Percentiles rank a stretch among this genome's conserved stretches.
These are phyloP conservation scores for Metschnikowia drakensbergensis DNA, from an alignment of 805 yeast genomes.

Conservation along the genomic window DNA sequence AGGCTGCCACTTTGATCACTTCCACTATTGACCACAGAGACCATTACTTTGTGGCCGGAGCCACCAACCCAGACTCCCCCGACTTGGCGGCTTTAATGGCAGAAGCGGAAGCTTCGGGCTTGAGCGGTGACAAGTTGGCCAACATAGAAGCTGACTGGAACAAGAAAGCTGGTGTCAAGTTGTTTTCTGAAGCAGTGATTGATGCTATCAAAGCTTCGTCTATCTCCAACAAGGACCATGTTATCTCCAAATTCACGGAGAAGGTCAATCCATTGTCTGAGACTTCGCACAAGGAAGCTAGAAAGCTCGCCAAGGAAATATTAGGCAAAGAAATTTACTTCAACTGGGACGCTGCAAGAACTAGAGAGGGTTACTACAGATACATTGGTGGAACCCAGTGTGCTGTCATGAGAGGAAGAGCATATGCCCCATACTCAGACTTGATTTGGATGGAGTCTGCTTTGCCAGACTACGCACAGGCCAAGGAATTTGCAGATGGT, in stretches of 20 bases:
- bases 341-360: constrained; percentile 94
- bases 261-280: constrained; percentile 73
- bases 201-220: constrained; percentile 68
- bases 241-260: constrained; percentile 61
- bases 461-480: constrained; percentile 89
- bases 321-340: constrained; percentile 81
- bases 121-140: constrained; percentile 66
- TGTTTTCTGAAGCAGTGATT: constrained; percentile 87
- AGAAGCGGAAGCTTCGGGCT: constrained; percentile 75
- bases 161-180: constrained; percentile 74
- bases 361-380: constrained; percentile 95
- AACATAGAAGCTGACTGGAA: constrained; percentile 80
- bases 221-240: constrained; percentile 55
- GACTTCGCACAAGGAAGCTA: constrained; percentile 76
- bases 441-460: constrained; percentile 98
- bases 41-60: constrained; percentile 86
- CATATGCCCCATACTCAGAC: constrained; percentile 92
- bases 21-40: constrained; percentile 93
- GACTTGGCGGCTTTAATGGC: constrained; percentile 75
- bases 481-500: constrained; percentile 91
- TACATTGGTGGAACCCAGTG: constrained; percentile 96
- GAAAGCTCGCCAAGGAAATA: constrained; percentile 66
- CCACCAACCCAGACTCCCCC: constrained; percentile 78
- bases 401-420: constrained; percentile 95
- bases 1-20: constrained; percentile 92